Evolutionary conservation across 2,329 filamentous ascomycete species (phyloP), one percentile per base, ranked within the genome.

Genomic region (Orbilia javanica): DNA sequence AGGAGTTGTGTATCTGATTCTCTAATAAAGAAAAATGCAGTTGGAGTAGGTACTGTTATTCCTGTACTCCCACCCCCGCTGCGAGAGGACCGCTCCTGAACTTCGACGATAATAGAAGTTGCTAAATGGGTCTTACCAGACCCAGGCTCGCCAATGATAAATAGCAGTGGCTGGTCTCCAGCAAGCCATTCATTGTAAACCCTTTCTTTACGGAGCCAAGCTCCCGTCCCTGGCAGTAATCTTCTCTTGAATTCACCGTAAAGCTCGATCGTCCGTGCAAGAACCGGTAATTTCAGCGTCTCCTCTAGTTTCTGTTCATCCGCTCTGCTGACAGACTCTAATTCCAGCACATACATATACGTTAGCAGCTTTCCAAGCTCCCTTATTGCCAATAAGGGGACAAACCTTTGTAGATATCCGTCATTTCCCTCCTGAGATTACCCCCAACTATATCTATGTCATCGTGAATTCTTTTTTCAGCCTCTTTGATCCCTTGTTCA

Each of bases 291-390:
- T n/a, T 39, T 57, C 18, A 57, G 13, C 8, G 52, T 57, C 15
- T 57, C 52, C 18, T 39, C 52, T 0, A 57, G 52, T 10, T 39
- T 57, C 7, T 57, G 52, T 6, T 57, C 52, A 8, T 57, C 52
- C 29, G 52, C 52, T 13, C 52, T 57, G 8, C 52, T 57, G 6
- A 57, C 52, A 15, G 52, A 57, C 8, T 57, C 52, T n/a, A n/a
- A n/a, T 57, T 36, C 11, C 22, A 3, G 11, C 13, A 39, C 7
- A 39, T 11, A 2, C 3, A 39, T 2, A 5, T 13, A 3, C 11
- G 3, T 39, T 39, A 15, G 29, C 11, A 15, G 22, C 5, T 15
- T 27, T 8, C n/a, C n/a, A n/a, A n/a, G n/a, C n/a, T n/a, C n/a
- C n/a, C n/a, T n/a, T n/a, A n/a, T n/a, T n/a, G n/a, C n/a, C n/a